These are phyloP conservation scores for Gaeumannomyces sp. DNA, from an alignment of 2,329 filamentous ascomycete species.

Conservation along the genomic window DNA sequence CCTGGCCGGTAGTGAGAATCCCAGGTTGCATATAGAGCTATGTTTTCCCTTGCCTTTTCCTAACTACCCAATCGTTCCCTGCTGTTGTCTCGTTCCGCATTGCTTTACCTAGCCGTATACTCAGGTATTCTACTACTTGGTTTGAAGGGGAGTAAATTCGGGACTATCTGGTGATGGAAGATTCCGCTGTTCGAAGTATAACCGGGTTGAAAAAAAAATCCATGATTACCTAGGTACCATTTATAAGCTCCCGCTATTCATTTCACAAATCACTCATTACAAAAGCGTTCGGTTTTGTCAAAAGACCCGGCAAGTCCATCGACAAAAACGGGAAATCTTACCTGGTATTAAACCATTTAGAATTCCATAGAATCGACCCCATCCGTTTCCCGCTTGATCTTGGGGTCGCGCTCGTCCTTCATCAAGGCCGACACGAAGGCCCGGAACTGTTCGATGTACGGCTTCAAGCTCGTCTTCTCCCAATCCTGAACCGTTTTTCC, in stretches of 20 bases:
- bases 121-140: too few species aligned
- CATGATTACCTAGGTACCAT: not conserved
- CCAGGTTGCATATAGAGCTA: too few species aligned
- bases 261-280: not conserved
- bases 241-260: not conserved
- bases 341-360: slow-evolving; percentile 21
- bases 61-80: not conserved
- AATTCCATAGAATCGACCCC: slow-evolving; percentile 48
- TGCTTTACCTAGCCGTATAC: not conserved
- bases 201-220: not conserved
- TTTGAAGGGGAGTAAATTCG: too few species aligned
- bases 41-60: too few species aligned
- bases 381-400: slow-evolving; percentile 50
- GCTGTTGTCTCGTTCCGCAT: not conserved
- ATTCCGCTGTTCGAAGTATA: not conserved
- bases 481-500: slow-evolving; percentile 62
- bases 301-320: not conserved
- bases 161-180: too few species aligned
- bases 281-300: not conserved
- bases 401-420: slow-evolving; percentile 61
- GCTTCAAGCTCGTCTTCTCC: slow-evolving; percentile 94
- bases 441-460: slow-evolving; percentile 86
- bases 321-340: not conserved
- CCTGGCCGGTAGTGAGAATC: too few species aligned
- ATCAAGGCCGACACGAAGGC: slow-evolving; percentile 72